These are phyloP conservation scores for Aspergillus sp. DNA, from an alignment of 2,329 filamentous ascomycete species.

Conservation along the genomic window DNA sequence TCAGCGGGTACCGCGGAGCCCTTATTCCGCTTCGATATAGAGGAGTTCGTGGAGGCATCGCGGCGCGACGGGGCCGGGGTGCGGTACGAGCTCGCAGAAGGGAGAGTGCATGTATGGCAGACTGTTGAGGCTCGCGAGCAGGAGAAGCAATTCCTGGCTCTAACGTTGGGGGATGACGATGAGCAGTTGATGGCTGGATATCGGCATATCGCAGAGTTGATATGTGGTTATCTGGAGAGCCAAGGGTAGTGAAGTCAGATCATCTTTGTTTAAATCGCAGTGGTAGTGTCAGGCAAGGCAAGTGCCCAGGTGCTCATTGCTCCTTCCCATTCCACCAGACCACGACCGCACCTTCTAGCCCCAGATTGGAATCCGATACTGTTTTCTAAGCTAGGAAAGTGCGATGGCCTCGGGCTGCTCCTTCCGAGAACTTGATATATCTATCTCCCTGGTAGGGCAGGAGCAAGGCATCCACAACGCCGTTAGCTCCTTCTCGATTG, in stretches of 20 bases:
- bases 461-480: background rate
- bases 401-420: no score
- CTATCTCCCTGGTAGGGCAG: background rate
- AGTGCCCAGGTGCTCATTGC: background rate
- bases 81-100: constrained; percentile 10
- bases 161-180: constrained; percentile 4
- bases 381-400: no score
- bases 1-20: constrained; percentile 15
- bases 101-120: constrained; percentile 14
- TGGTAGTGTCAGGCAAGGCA: background rate
- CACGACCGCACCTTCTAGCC: background rate
- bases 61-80: constrained; percentile 10
- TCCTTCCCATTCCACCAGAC: background rate
- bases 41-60: constrained; percentile 12
- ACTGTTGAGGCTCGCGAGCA: constrained; percentile 10
- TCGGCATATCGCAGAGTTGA: constrained; percentile 33
- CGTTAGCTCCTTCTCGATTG: background rate
- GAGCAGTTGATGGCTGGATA: constrained; percentile 11
- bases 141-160: constrained; percentile 6
- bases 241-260: background rate
- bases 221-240: constrained; percentile 13
- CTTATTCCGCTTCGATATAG: constrained; percentile 14
- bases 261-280: background rate
- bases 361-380: background rate
- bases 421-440: no score